Percentiles rank a stretch among this genome's conserved stretches.
Evolutionary conservation across 768 basidiomycete genomes (phyloP).

Genomic region (Russula lepida): DNA sequence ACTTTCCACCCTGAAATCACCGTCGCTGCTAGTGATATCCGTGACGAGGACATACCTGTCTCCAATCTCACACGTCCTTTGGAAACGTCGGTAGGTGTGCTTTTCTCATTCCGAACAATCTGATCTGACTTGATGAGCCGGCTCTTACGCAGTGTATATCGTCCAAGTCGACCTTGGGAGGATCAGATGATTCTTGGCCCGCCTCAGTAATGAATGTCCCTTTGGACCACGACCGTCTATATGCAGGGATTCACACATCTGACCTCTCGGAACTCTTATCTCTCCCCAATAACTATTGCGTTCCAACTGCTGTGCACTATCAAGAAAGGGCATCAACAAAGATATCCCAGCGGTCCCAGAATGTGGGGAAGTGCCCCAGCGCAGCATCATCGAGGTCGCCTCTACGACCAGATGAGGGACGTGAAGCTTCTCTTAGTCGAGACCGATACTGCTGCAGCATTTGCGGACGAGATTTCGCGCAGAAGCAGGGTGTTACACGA

Average conservation of each 20-base stretch:
- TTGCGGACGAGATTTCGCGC: background rate
- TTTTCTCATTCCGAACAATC: too few relatives aligned
- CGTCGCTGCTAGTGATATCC: too few relatives aligned
- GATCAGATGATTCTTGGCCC: background rate
- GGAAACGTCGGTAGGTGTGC: background rate
- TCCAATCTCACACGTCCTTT: background rate
- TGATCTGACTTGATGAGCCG: background rate
- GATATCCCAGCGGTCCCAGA: background rate
- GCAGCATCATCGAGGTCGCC: background rate
- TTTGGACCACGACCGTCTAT: background rate
- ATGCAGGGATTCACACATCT: background rate
- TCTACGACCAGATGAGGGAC: too few relatives aligned
- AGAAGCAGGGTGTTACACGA: background rate
- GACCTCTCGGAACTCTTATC: too few relatives aligned
- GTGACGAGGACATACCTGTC: background rate
- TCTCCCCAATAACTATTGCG: too few relatives aligned
- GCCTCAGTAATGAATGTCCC: background rate
- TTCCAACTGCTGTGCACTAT: background rate
- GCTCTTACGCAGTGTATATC: background rate
- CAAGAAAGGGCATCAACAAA: background rate
- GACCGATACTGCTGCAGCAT: background rate
- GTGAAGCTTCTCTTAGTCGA: too few relatives aligned
- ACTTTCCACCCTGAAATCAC: background rate
- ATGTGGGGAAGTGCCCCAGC: background rate
- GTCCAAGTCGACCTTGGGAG: background rate